A percentile compares a stretch with the other conserved stretches of the same genome.
Conservation (phyloP, 192 early-diverging fungal species). For the Umbelopsis sp. region DNA sequence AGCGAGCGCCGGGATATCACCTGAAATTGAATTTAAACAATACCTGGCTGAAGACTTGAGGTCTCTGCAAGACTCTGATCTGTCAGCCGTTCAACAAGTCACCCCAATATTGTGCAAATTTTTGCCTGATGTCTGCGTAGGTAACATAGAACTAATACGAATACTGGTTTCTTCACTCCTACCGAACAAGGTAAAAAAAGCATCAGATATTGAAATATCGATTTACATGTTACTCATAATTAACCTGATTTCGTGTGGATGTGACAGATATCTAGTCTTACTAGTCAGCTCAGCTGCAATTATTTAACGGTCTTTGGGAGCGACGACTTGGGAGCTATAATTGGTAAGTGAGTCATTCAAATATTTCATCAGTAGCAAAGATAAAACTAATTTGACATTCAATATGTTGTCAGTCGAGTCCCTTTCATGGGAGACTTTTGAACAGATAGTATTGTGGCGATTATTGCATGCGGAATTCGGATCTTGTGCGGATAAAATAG, state of each 20-base stretch:
- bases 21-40: not conserved
- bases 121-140: not conserved
- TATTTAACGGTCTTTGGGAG: not conserved
- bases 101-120: not conserved
- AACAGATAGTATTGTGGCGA: constrained; percentile 10
- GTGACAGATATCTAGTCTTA: not conserved
- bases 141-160: not conserved
- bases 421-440: not conserved
- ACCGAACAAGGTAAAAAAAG: not conserved
- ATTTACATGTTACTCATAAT: not conserved
- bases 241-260: too few species aligned
- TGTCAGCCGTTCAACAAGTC: not conserved
- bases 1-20: not conserved
- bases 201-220: not conserved
- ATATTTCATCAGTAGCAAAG: not conserved
- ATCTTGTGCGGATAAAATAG: not conserved
- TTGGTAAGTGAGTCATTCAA: not conserved
- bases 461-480: not conserved
- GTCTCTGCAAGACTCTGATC: not conserved
- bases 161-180: not conserved
- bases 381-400: too few species aligned
- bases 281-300: not conserved
- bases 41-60: not conserved
- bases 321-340: not conserved
- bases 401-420: not conserved